Percentiles rank a stretch among this genome's conserved stretches.
phyloP scores from a whole-genome alignment of 2,329 filamentous ascomycete species.

The Nothophoma quercina region DNA sequence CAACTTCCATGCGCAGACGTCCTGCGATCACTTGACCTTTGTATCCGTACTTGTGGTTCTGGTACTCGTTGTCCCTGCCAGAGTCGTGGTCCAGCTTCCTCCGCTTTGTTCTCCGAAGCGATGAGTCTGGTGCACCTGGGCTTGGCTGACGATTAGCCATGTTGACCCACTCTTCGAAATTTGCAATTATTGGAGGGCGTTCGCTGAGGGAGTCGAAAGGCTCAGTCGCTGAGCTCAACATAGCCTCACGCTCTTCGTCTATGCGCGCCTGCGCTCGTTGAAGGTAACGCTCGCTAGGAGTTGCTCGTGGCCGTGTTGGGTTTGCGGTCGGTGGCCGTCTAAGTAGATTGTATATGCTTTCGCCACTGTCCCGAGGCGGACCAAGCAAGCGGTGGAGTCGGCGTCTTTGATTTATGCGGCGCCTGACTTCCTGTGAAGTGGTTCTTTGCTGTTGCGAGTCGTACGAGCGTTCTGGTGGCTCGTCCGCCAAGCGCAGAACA shows the following conservation, averaged over 20 bases:
- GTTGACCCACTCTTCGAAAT: constrained; percentile 7
- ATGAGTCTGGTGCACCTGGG: constrained; percentile 17
- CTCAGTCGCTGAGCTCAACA: constrained; percentile 32
- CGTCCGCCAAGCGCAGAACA: constrained; percentile 19
- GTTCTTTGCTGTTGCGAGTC: constrained; percentile 12
- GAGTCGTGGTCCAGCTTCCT: constrained; percentile 52
- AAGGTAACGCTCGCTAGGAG: constrained; percentile 47
- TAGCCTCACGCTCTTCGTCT: constrained; percentile 32
- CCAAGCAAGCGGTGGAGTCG: constrained; percentile 30
- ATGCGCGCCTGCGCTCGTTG: constrained; percentile 43
- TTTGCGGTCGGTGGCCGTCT: constrained; percentile 30
- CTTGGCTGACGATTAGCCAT: constrained; percentile 5
- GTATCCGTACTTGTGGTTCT: constrained; percentile 77
- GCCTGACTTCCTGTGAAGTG: constrained; percentile 16
- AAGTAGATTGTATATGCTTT: constrained; percentile 14
- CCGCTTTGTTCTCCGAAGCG: constrained; percentile 40
- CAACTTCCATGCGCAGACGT: constrained; percentile 82
- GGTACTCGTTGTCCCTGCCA: constrained; percentile 29
- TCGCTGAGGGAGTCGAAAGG: constrained; percentile 36
- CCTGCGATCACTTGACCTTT: constrained; percentile 89
- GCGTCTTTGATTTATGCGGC: constrained; percentile 23
- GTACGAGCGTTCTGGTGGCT: constrained; percentile 16
- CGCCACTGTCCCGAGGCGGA: constrained; percentile 31
- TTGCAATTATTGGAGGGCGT: constrained; percentile 10
- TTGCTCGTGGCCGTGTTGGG: constrained; percentile 41